These are phyloP conservation scores for Dentipellis fragilis DNA, from an alignment of 768 basidiomycete genomes.

Conservation along the genomic window DNA sequence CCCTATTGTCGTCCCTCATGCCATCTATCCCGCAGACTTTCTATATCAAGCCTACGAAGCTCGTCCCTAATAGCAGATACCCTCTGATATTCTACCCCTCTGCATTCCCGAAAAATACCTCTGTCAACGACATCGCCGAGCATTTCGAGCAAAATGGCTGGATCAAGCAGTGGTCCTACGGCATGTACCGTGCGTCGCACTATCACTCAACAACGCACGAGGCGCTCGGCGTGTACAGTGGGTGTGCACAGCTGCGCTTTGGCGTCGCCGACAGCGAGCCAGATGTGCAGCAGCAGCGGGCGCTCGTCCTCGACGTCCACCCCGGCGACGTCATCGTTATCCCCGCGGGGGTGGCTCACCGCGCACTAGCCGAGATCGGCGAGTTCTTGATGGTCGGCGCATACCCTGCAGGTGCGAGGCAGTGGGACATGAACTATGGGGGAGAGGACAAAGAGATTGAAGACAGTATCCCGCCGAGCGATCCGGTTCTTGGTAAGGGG, in stretches of 20 bases:
- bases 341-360: neutral
- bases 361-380: neutral
- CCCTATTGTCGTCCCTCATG: neutral
- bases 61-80: neutral
- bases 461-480: neutral
- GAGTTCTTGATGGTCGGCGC: neutral
- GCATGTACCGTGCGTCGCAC: neutral
- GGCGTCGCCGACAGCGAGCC: neutral
- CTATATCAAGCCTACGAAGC: neutral
- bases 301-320: neutral
- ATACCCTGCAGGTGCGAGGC: neutral
- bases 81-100: neutral
- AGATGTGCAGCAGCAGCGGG: neutral
- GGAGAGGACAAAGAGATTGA: neutral
- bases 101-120: neutral
- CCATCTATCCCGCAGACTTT: neutral
- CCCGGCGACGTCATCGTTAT: neutral
- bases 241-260: neutral
- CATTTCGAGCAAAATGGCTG: neutral
- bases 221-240: neutral
- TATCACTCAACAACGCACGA: neutral
- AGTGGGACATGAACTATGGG: neutral
- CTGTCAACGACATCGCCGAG: neutral
- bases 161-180: neutral
- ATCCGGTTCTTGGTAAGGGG: neutral